phyloP scores from a whole-genome alignment of 1,139 yeast genomes.

The Taphrina sp. region DNA sequence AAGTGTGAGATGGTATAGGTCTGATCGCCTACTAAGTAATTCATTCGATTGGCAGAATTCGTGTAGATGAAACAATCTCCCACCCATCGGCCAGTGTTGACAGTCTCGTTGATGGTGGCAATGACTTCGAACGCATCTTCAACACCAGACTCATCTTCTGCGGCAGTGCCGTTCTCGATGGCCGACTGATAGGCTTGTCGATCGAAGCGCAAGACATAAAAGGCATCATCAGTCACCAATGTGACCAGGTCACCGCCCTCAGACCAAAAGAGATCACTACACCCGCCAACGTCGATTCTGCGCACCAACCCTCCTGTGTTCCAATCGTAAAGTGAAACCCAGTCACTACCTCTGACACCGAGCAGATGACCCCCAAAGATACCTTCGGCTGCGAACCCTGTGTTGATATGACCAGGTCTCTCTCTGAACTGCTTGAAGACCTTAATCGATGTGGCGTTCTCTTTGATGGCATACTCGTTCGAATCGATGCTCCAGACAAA shows the following conservation, averaged over 20 bases:
- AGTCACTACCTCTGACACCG: conserved; percentile 68
- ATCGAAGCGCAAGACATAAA: conserved; percentile 77
- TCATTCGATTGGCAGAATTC: conserved; percentile 78
- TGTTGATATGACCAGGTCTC: conserved; percentile 56
- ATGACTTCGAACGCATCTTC: conserved; percentile 82
- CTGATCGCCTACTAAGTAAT: conserved; percentile 92
- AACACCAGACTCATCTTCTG: conserved; percentile 81
- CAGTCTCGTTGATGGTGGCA: conserved; percentile 74
- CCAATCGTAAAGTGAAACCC: conserved; percentile 91
- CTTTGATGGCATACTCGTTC: conserved; percentile 79
- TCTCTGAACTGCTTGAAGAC: conserved; percentile 84
- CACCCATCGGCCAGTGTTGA: conserved; percentile 89
- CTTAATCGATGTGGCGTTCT: conserved; percentile 62
- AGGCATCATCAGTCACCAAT: conserved; percentile 68
- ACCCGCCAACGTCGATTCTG: conserved; percentile 68
- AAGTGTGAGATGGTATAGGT: conserved; percentile 89
- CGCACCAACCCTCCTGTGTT: conserved; percentile 78
- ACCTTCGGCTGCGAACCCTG: conserved; percentile 69
- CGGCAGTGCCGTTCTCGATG: conserved; percentile 52
- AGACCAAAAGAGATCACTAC: conserved; percentile 79
- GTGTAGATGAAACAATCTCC: conserved; percentile 96
- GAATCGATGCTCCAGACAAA: conserved; percentile 96
- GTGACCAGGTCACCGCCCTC: conserved; percentile 88
- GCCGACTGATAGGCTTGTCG: conserved; percentile 67
- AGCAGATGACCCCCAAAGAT: conserved; percentile 82